Conservation (phyloP, 305 asterid species). For the Fraxinus velutina region DNA sequence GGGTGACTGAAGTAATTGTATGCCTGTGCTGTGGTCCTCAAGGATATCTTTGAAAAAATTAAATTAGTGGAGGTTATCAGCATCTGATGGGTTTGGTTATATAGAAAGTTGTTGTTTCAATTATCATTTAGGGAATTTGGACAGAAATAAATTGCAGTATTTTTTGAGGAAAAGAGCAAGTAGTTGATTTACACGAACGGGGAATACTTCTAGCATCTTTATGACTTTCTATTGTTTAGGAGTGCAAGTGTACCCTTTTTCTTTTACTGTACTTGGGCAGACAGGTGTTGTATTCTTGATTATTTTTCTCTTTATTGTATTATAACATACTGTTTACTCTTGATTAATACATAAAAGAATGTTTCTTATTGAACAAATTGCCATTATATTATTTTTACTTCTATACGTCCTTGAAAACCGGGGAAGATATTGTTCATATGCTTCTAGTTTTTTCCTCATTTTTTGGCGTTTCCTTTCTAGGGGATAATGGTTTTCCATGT, state of each 20-base stretch:
- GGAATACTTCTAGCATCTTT: background rate
- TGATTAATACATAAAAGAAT: background rate
- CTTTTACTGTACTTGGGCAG: background rate
- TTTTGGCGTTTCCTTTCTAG: background rate
- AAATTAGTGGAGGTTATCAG: background rate
- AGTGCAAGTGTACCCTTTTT: background rate
- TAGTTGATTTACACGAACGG: background rate
- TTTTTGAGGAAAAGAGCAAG: background rate
- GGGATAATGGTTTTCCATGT: constrained; percentile 14
- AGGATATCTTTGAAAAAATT: background rate
- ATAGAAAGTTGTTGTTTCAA: background rate
- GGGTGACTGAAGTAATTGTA: background rate
- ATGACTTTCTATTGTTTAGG: background rate
- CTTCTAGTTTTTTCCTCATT: background rate
- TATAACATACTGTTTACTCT: background rate
- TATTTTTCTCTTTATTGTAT: background rate
- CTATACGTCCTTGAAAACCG: background rate
- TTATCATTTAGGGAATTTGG: background rate
- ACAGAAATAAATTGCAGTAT: background rate
- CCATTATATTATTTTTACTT: background rate
- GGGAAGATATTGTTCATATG: background rate
- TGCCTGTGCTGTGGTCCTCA: background rate
- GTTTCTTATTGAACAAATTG: background rate
- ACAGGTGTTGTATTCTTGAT: background rate
- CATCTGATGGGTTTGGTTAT: background rate